phyloP scores from a whole-genome alignment of 1,284 basidiomycete genomes.

The Sphaerobolus stellatus region DNA sequence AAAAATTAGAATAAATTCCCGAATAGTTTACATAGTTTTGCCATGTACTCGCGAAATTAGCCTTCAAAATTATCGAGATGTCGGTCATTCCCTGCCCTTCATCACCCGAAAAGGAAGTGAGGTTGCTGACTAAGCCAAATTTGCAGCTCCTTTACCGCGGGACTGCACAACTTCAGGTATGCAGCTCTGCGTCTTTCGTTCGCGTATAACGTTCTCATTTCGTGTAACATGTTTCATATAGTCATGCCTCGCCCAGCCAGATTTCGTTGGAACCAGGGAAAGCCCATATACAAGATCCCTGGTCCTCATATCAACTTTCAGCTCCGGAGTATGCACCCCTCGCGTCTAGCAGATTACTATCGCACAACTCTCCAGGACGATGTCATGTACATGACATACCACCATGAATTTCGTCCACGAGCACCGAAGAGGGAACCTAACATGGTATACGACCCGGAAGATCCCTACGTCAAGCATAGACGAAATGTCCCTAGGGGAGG shows the following conservation, averaged over 20 bases:
- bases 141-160: not conserved
- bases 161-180: too few species aligned
- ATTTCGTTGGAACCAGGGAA: not conserved
- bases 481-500: constrained; percentile 75
- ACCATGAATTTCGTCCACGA: constrained; percentile 61
- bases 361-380: constrained; percentile 79
- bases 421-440: constrained; percentile 58
- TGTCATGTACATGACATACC: constrained; percentile 94
- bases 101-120: too few species aligned
- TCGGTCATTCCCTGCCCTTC: too few species aligned
- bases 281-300: constrained; percentile 41
- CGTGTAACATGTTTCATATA: too few species aligned
- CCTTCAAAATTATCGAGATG: too few species aligned
- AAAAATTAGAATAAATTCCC: too few species aligned
- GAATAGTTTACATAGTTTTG: too few species aligned
- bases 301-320: constrained; percentile 62
- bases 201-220: too few species aligned
- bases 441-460: constrained; percentile 70
- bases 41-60: too few species aligned
- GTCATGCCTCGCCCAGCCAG: constrained; percentile 9
- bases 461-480: constrained; percentile 79
- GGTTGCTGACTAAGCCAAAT: not conserved
- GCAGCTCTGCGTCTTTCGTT: too few species aligned
- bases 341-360: constrained; percentile 85
- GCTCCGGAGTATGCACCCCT: constrained; percentile 71